Percentiles rank a stretch among this genome's conserved stretches.
Evolutionary conservation across 2,329 filamentous ascomycete species (phyloP).

Genomic region (Apiospora sp.): DNA sequence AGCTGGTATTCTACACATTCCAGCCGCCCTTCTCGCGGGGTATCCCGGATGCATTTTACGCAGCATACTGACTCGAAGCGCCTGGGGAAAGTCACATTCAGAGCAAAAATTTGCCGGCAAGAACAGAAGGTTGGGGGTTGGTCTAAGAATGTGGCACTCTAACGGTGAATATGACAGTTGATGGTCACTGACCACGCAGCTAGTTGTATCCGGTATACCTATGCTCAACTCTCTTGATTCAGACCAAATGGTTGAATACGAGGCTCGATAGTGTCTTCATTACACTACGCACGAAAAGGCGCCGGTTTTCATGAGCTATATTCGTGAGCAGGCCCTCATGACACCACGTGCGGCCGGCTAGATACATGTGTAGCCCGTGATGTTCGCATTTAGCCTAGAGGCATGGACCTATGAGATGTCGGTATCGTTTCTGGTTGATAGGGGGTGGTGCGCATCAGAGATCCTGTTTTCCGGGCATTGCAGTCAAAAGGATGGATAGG

Average conservation of each 20-base stretch:
- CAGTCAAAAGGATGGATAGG: neutral
- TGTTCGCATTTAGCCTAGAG: conserved; percentile 7
- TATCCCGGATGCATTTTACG: neutral
- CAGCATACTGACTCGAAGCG: neutral
- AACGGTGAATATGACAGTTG: neutral
- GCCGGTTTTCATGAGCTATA: conserved; percentile 2
- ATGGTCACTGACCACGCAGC: neutral
- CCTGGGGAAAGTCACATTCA: neutral
- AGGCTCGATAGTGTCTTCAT: neutral
- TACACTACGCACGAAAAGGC: conserved; percentile 1
- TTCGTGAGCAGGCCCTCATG: neutral
- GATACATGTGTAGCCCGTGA: conserved; percentile 9
- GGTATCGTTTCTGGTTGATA: neutral
- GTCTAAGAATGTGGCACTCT: neutral
- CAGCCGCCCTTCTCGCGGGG: neutral
- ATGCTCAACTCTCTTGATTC: conserved; percentile 18
- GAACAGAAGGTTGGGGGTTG: neutral
- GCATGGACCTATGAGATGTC: neutral
- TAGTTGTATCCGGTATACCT: neutral
- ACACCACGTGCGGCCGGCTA: conserved; percentile 1
- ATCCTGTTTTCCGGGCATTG: conserved; percentile 13
- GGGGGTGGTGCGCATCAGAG: neutral
- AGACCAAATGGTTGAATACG: neutral
- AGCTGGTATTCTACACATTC: neutral
- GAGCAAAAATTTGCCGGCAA: neutral